Percentiles rank a stretch among this genome's conserved stretches.
phyloP scores from a whole-genome alignment of 139 green algal species.

The Chlamydomonas incerta region DNA sequence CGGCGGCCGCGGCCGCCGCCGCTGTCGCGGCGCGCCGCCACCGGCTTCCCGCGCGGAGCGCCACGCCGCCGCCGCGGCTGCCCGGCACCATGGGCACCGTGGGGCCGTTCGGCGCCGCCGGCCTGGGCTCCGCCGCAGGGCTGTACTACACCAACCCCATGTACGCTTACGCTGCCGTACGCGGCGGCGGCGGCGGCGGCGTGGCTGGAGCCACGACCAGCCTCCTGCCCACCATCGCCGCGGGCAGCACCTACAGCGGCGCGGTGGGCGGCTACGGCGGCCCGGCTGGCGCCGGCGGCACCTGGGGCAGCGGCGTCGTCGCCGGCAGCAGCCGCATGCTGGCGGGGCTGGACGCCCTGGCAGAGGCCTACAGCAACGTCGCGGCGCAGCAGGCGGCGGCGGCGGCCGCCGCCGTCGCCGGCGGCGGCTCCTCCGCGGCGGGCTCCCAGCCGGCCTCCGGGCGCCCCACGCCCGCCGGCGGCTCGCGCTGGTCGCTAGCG shows the following conservation, averaged over 20 bases:
- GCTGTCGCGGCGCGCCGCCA: not conserved
- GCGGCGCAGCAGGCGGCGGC: not conserved
- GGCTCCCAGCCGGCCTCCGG: too few relatives aligned
- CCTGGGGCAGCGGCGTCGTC: not conserved
- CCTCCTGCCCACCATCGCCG: too few relatives aligned
- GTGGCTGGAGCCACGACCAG: too few relatives aligned
- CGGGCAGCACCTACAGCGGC: too few relatives aligned
- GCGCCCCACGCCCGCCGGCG: too few relatives aligned
- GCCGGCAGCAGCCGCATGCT: not conserved
- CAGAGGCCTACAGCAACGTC: slow-evolving; percentile 1
- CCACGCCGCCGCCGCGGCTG: slow-evolving; percentile 12
- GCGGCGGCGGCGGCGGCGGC: too few relatives aligned
- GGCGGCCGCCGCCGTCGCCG: not conserved
- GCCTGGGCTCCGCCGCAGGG: too few relatives aligned
- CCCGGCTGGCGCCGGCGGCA: too few relatives aligned
- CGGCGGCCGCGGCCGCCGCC: not conserved
- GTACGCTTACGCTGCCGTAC: too few relatives aligned
- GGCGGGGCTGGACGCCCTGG: slow-evolving; percentile 5
- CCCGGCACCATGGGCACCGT: not conserved
- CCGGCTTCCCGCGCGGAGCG: not conserved
- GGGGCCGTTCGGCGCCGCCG: too few relatives aligned
- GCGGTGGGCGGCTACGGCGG: too few relatives aligned
- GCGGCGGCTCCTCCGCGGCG: not conserved
- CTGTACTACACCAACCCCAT: too few relatives aligned
- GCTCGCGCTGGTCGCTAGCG: not conserved